Base-by-base conservation (phyloP, 2,329 filamentous ascomycete genomes). In the Penicillium hordei region DNA sequence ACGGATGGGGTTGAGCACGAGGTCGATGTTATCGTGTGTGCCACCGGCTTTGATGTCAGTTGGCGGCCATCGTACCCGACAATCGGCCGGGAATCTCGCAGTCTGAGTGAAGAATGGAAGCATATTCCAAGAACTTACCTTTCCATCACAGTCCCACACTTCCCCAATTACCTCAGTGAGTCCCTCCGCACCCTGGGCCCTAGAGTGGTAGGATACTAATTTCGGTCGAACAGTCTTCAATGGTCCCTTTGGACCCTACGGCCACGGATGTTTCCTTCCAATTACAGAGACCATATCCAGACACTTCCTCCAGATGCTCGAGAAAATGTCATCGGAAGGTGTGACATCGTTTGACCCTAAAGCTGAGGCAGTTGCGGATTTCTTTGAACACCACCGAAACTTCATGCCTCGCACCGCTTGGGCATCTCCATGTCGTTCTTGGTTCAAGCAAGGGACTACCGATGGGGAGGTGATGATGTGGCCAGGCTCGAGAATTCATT, bases 161-260 rank as follows among this genome's bases (percentile, higher is more conserved):
- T 70, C 10, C 69, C 69, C 5, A 72, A 72, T 48, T 70, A 70
- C 42, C 57, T 69, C 15, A 62, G 55, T 60, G 50, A 50, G 60
- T 9, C 40, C 21, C 8, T 46, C 19, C 7, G 5, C 12, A 10
- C 23, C 8, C 3, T 38, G 31, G 8, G 8, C 33, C 17, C 19
- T 27, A 17, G 23, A 21, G 9, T 48, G 36, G 4, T 31, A 15
- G 3, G 27, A 57, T 46, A 15, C 42, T 42, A 34, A 53, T 27
- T 27, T 1, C 29, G n/a, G 2, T 5, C 40, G 21, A 48, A 48
- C 15, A 60, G 49, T 66, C 15, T 65, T 63, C 55, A 59, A 60
- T 15, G 63, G 67, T 13, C 63, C 70, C 34, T 68, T 62, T 42
- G 61, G 62, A 43, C 67, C 65, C 10, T 64, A 65, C 31, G 66